Evolutionary conservation across 2,329 filamentous ascomycete genomes (phyloP), one percentile per base, ranked within the genome.

Genomic region (Fusarium equiseti): DNA sequence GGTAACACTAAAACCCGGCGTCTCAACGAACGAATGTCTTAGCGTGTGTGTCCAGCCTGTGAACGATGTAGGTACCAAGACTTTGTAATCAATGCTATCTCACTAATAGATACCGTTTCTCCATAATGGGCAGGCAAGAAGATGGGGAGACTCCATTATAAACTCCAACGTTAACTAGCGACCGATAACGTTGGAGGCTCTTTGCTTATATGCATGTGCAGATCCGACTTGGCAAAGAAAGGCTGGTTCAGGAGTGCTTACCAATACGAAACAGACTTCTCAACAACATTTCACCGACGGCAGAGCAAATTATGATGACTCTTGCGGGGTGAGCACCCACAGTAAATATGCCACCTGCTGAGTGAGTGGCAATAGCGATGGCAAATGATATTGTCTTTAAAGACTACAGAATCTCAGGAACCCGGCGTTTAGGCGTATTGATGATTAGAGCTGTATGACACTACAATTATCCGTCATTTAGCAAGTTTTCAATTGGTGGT

Each of bases 171-270:
- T 52, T 40, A 5, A 52, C 49, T 16, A 51, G 15, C 10, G 50
- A 62, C 29, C 11, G 55, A 62, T 66, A 66, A 66, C 63, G 62
- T 66, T 66, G 48, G 35, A 35, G 43, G 29, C 31, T 54, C 55
- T 54, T 48, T 66, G 62, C 55, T 66, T 66, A 55, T 62, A 48
- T 54, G 42, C 55, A 49, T 35, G n/a, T 22, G 43, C 38, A 61
- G 48, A 50, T n/a, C 31, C n/a, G 29, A 15, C 60, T 66, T 44
- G 48, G 53, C 38, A 53, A 10, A 20, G 8, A 11, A 22, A 22
- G 22, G 8, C 16, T 22, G 11, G 16, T 45, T 20, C 42, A 22
- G 26, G n/a, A 18, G 12, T 43, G 63, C 57, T 66, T 66, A 66
- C 46, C 55, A 66, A 66, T 66, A 66, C 31, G 22, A 50, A 45